These are phyloP conservation scores for Pleurozium schreberi DNA, from an alignment of 225 moss, liverwort and hornwort genomes.

Conservation along the genomic window DNA sequence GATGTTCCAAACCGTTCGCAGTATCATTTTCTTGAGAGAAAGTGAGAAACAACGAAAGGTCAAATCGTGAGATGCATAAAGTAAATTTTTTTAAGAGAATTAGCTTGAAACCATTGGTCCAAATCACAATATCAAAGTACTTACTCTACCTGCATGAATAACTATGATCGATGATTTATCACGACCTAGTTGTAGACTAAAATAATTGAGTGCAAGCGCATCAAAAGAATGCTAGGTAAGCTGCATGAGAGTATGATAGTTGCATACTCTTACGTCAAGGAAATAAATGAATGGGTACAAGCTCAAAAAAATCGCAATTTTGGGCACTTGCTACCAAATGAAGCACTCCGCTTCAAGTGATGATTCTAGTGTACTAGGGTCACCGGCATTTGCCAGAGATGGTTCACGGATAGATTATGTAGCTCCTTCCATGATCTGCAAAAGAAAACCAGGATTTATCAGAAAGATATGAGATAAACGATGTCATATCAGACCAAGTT, in stretches of 20 bases:
- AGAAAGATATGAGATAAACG: neutral
- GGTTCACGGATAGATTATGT: neutral
- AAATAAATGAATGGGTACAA: neutral
- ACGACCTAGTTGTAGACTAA: neutral
- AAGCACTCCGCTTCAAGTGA: neutral
- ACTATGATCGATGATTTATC: neutral
- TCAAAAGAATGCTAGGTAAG: neutral
- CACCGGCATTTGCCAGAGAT: neutral
- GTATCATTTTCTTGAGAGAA: neutral
- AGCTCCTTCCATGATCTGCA: conserved; percentile 6
- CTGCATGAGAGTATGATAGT: neutral
- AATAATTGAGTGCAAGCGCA: neutral
- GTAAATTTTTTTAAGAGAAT: too few relatives aligned
- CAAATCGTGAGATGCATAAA: neutral
- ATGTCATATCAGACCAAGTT: neutral
- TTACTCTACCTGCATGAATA: neutral
- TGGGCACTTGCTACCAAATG: neutral
- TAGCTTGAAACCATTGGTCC: neutral
- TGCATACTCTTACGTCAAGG: neutral
- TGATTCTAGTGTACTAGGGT: conserved; percentile 8
- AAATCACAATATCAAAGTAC: neutral
- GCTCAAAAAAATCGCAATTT: neutral
- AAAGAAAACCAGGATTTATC: neutral
- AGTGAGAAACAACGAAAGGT: neutral
- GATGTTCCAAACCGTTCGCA: neutral